These are phyloP conservation scores for Kodamaea alishanica DNA, from an alignment of 1,139 yeast genomes.

Conservation along the genomic window DNA sequence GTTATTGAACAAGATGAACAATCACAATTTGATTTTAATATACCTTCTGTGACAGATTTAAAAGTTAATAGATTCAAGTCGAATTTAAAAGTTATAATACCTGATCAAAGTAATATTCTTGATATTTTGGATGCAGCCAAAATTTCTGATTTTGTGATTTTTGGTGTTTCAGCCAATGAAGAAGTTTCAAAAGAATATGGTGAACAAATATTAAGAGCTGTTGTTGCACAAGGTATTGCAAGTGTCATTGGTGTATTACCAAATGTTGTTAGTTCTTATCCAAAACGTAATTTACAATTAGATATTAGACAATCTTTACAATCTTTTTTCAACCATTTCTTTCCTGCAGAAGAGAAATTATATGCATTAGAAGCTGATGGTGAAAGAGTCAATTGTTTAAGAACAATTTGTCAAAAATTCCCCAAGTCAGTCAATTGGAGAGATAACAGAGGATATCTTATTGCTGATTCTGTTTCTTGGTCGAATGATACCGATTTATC, in stretches of 20 bases:
- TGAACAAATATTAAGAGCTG: slow-evolving; percentile 82
- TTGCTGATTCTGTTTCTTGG: slow-evolving; percentile 65
- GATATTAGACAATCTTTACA: slow-evolving; percentile 78
- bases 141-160: slow-evolving; percentile 81
- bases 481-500: slow-evolving; percentile 29
- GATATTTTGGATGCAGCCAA: slow-evolving; percentile 82
- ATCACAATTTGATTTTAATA: slow-evolving; percentile 24
- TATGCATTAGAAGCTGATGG: slow-evolving; percentile 64
- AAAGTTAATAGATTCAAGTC: slow-evolving; percentile 67
- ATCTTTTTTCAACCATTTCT: slow-evolving; percentile 83
- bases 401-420: slow-evolving; percentile 77
- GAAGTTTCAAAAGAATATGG: slow-evolving; percentile 82
- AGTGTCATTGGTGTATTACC: slow-evolving; percentile 77
- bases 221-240: slow-evolving; percentile 90
- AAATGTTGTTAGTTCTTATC: slow-evolving; percentile 63
- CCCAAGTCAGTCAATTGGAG: slow-evolving; percentile 91
- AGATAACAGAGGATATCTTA: slow-evolving; percentile 80
- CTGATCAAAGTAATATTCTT: slow-evolving; percentile 63
- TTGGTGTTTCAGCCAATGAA: slow-evolving; percentile 77
- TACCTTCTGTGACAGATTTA: slow-evolving; percentile 49
- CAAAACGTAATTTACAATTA: slow-evolving; percentile 70
- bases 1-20: slow-evolving; percentile 20
- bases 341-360: slow-evolving; percentile 79
- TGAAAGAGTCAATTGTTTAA: slow-evolving; percentile 68
- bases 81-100: slow-evolving; percentile 69